Base-by-base conservation (phyloP, 306 rosid species). In the Abrus pulchellus region DNA sequence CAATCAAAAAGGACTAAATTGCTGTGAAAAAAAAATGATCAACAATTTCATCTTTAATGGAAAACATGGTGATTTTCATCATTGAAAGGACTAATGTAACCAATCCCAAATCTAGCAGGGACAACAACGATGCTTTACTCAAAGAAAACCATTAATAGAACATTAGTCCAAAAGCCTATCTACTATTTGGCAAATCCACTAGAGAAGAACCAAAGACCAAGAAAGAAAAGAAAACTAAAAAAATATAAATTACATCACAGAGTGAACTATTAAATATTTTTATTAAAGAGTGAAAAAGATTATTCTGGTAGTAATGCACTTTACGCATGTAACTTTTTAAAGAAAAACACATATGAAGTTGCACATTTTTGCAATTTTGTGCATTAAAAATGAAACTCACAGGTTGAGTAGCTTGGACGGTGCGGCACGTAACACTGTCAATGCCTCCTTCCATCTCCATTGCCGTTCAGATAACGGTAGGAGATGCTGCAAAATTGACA, bases 401-500 rank as follows among this genome's bases (percentile, higher is more conserved):
- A 95, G 98, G 93, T 95, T 93, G 75, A 95, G 99, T 55, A 95
- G 87, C 83, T 90, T 87, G 76, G 99, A 90, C 34, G 99, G 99
- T 65, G 99, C 99, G 8, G 98, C 99, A 36, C 98, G 99, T 84
- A 95, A 76, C 74, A 95, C 93, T 1, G 93, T 89, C 84, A 93
- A 57, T 80, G 99, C 98, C 89, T 95, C 99, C 87, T 91, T 91
- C 99, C 99, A 95, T 83, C 86, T 92, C 99, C 99, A 95, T 78
- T 90, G 94, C 14, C 97, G 94, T 71, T 91, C 99, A 45, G 99
- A 87, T 59, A 95, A 91, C 32, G 99, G 99, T 67, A 95, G 88
- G 81, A 95, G 95, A 85, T 80, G 97, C 88, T 95, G 99, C 83
- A 95, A 87, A 87, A 93, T 93, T 86, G 99, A 93, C 90, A 95